Base-by-base conservation (phyloP, 2,329 filamentous ascomycete genomes). In the Chalara sp. region DNA sequence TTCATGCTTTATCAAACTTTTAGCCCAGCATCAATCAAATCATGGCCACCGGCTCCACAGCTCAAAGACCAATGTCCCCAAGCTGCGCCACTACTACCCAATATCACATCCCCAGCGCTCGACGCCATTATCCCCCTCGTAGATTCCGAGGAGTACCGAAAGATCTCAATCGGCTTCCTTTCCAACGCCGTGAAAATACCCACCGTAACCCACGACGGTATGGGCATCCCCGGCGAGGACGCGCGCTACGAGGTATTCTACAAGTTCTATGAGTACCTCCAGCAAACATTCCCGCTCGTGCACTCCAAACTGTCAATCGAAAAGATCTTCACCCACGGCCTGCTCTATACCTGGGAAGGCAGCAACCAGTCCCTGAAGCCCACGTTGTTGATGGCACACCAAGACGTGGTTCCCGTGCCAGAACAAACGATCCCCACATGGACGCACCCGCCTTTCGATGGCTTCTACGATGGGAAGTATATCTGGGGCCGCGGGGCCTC, bases 271-370 rank as follows among this genome's bases (percentile, higher is more conserved):
- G 58, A 71, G 2, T 73, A 75, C 32, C 63, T 82, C 5, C 64
- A 68, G 41, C 60, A 68, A 51, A 70, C 75, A 0, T 82, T 80
- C 53, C 79, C 79, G 3, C 65, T 65, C 35, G 55, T 72, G 73
- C 42, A 44, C 42, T 11, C 28, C 76, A 61, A 68, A 70, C 66
- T 32, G 7, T 7, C 10, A 7, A 29, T n/a, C 10, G 12, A 43
- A 12, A 41, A 13, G 33, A 70, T 85, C 51, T 85, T 86, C 60
- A 80, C 74, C 0, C 76, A 83, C 40, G 82, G 81, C 10, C 68
- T 85, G 2, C 67, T 85, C 31, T 84, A 77, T 64, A 83, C 80
- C 0, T 71, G 83, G 53, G 60, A 74, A 5, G 81, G 81, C 13
- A 71, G 68, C 5, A 70, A 83, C 48, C 55, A 69, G 2, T 68